These are phyloP conservation scores for Deuterostichococcus epilithicus DNA, from an alignment of 139 green algal genomes.

Conservation along the genomic window DNA sequence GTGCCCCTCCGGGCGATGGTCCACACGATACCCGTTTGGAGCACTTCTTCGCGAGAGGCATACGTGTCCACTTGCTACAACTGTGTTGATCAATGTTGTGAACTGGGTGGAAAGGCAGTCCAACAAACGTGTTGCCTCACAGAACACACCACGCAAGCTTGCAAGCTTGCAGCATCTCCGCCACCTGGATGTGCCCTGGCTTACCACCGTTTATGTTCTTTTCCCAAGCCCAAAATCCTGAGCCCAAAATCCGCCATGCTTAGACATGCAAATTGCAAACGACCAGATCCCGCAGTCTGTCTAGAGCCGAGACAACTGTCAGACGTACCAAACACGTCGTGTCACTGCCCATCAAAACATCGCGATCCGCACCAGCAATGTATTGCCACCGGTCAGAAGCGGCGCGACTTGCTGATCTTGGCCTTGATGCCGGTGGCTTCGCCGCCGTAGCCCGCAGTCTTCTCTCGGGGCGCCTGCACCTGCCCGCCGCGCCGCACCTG, in stretches of 20 bases:
- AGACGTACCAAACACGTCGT: background rate
- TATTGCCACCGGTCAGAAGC: conserved; percentile 27
- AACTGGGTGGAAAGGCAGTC: background rate
- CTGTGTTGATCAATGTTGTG: background rate
- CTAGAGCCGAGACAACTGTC: too few relatives aligned
- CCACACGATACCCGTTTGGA: background rate
- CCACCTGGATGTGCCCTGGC: background rate
- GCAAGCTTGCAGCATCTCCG: background rate
- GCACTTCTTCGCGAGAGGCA: too few relatives aligned
- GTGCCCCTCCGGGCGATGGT: background rate
- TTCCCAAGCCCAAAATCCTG: too few relatives aligned
- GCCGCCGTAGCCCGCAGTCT: conserved; percentile 72
- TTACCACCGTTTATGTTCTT: background rate
- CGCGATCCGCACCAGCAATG: too few relatives aligned
- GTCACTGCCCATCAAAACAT: background rate
- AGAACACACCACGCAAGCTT: background rate
- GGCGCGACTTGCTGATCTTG: conserved; percentile 65
- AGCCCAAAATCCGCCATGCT: background rate
- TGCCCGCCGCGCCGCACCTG: conserved; percentile 72
- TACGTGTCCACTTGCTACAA: background rate
- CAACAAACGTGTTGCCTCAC: background rate
- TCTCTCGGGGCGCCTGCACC: conserved; percentile 64
- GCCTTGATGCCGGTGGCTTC: conserved; percentile 95
- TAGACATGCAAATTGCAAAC: background rate
- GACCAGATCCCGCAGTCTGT: background rate